Evolutionary conservation across 2,329 filamentous ascomycete species (phyloP).

Genomic region (Diplocarpon mali): DNA sequence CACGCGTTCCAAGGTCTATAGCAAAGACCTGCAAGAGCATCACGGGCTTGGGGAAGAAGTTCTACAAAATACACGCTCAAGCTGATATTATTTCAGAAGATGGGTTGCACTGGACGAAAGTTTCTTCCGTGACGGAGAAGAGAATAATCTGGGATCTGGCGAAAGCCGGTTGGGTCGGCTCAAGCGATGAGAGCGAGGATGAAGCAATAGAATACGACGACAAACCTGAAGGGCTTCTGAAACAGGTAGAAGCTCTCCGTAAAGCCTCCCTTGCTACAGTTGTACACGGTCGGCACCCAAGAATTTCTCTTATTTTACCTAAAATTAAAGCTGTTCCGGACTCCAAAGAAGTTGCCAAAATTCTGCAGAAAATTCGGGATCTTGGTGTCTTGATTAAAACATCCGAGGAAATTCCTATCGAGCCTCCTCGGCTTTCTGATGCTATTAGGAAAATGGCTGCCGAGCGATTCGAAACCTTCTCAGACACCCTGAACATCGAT

Average conservation of each 20-base stretch:
- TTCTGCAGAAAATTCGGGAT: conserved; percentile 43
- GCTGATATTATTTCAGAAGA: conserved; percentile 55
- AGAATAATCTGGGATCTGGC: conserved; percentile 57
- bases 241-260: conserved; percentile 45
- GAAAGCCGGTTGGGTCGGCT: conserved; percentile 51
- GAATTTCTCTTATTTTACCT: conserved; percentile 48
- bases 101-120: conserved; percentile 56
- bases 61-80: conserved; percentile 42
- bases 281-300: conserved; percentile 48
- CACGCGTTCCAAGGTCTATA: conserved; percentile 24
- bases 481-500: conserved; percentile 41
- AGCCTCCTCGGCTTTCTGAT: conserved; percentile 12
- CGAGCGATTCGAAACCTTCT: conserved; percentile 30
- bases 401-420: conserved; percentile 19
- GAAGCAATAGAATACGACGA: conserved; percentile 32
- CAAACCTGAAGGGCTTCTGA: conserved; percentile 44
- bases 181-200: conserved; percentile 32
- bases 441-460: conserved; percentile 28
- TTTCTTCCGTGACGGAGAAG: conserved; percentile 53
- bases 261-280: conserved; percentile 44
- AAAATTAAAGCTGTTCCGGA: conserved; percentile 39
- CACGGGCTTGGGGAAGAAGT: conserved; percentile 44
- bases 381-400: conserved; percentile 31
- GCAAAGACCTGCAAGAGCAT: conserved; percentile 47
- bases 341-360: conserved; percentile 40